Evolutionary conservation across 1,284 basidiomycete genomes (phyloP).

Genomic region (Trametes versicolor): DNA sequence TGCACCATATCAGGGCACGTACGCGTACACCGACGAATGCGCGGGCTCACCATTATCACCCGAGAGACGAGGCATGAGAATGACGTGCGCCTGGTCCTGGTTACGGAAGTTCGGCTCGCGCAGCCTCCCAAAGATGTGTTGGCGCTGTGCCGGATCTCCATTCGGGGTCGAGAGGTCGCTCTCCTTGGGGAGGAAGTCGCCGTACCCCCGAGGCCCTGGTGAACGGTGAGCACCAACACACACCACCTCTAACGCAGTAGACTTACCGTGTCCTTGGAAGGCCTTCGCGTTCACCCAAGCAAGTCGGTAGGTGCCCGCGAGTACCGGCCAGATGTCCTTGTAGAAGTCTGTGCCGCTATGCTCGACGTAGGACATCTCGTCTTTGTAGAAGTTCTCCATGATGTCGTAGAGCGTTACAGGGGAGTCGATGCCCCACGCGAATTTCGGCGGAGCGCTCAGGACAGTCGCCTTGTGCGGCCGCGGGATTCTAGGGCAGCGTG

Average conservation of each 20-base stretch:
- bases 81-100: constrained; percentile 27
- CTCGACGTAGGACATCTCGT: constrained; percentile 23
- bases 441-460: constrained; percentile 44
- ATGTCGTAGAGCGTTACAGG: constrained; percentile 47
- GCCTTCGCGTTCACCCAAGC: constrained; percentile 39
- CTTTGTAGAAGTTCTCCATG: constrained; percentile 46
- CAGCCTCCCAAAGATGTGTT: constrained; percentile 34
- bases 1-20: neutral
- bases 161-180: constrained; percentile 9
- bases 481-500: neutral
- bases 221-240: neutral
- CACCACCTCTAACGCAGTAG: neutral
- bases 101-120: constrained; percentile 31
- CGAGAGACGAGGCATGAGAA: constrained; percentile 46
- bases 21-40: neutral
- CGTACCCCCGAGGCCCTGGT: constrained; percentile 27
- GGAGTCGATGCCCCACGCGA: constrained; percentile 43
- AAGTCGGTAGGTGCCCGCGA: constrained; percentile 33
- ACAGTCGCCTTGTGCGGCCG: constrained; percentile 37
- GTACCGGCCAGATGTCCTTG: constrained; percentile 45
- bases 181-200: constrained; percentile 29
- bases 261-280: constrained; percentile 37
- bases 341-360: constrained; percentile 38
- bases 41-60: constrained; percentile 35
- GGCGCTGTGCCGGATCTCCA: constrained; percentile 14